Conservation (phyloP, 352 stramenopile species). For the Pseudoperonospora humuli region DNA sequence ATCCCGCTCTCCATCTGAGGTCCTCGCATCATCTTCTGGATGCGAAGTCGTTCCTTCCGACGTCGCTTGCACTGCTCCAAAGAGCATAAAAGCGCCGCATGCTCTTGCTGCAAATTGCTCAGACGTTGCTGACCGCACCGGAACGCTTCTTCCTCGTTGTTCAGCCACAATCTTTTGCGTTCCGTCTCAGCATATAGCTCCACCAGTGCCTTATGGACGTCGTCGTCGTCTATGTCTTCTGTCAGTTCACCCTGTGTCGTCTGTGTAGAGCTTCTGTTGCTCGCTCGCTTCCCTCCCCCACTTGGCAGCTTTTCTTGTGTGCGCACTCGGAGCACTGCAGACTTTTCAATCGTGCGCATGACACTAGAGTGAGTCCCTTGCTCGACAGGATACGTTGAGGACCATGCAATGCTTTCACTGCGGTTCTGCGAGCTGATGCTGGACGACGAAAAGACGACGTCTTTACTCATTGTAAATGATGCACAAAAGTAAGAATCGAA, state of each 20-base stretch:
- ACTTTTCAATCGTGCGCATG: constrained; percentile 26
- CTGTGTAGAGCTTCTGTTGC: constrained; percentile 4
- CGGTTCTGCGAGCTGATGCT: constrained; percentile 3
- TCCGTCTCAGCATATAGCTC: constrained; percentile 23
- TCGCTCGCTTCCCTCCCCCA: constrained; percentile 1
- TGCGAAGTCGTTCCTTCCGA: constrained; percentile 24
- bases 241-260: constrained; percentile 1
- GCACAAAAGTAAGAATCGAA: background rate
- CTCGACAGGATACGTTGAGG: background rate
- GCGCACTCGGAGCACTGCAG: constrained; percentile 21
- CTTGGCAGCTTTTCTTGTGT: constrained; percentile 17
- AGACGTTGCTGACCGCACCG: constrained; percentile 21
- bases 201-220: constrained; percentile 25
- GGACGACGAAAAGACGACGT: constrained; percentile 16
- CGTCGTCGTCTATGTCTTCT: constrained; percentile 7
- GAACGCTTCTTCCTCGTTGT: constrained; percentile 29
- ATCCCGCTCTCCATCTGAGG: constrained; percentile 5
- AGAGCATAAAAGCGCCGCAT: constrained; percentile 28
- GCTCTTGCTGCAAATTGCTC: constrained; percentile 26
- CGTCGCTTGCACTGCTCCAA: constrained; percentile 34
- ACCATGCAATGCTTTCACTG: constrained; percentile 9
- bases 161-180: constrained; percentile 29
- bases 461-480: constrained; percentile 22
- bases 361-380: constrained; percentile 1
- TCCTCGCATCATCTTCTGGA: constrained; percentile 27